Percentiles rank a stretch among this genome's conserved stretches.
Evolutionary conservation across 2,329 filamentous ascomycete species (phyloP).

Genomic region (Mycocentrospora acerina): DNA sequence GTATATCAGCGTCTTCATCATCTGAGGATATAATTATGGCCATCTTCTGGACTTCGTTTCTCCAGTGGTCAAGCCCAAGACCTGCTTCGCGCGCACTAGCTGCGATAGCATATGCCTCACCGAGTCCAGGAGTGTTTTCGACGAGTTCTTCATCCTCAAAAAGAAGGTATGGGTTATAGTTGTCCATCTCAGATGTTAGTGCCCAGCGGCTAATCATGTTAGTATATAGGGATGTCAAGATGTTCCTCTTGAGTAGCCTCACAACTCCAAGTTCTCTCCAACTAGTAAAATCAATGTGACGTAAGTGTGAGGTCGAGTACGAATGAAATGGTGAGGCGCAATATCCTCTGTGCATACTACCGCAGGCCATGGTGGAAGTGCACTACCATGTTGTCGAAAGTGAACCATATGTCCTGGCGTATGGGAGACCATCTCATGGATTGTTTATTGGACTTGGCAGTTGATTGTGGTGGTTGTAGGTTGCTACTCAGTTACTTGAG

Average conservation of each 20-base stretch:
- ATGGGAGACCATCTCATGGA: neutral
- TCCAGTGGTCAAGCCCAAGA: conserved; percentile 14
- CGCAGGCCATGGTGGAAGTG: conserved; percentile 16
- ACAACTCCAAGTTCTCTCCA: conserved; percentile 13
- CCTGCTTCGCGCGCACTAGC: neutral
- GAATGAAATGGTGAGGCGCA: conserved; percentile 7
- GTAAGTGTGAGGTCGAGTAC: conserved; percentile 12
- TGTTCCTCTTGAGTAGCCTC: conserved; percentile 1
- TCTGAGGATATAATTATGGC: neutral
- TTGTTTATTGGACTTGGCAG: no score
- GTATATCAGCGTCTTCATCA: neutral
- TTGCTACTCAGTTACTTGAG: no score
- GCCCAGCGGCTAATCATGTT: conserved; percentile 24
- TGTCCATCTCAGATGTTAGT: conserved; percentile 8
- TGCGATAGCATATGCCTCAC: conserved; percentile 12
- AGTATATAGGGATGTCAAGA: neutral
- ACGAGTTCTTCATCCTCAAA: conserved; percentile 1
- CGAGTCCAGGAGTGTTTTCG: conserved; percentile 6
- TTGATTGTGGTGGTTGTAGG: no score
- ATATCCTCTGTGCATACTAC: conserved; percentile 23
- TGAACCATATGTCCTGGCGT: neutral
- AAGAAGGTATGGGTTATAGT: conserved; percentile 13
- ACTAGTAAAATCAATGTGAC: conserved; percentile 17
- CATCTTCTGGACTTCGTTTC: neutral
- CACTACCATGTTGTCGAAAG: conserved; percentile 5